phyloP scores from a whole-genome alignment of 192 early-diverging fungal species.

The Entomortierella lignicola region DNA sequence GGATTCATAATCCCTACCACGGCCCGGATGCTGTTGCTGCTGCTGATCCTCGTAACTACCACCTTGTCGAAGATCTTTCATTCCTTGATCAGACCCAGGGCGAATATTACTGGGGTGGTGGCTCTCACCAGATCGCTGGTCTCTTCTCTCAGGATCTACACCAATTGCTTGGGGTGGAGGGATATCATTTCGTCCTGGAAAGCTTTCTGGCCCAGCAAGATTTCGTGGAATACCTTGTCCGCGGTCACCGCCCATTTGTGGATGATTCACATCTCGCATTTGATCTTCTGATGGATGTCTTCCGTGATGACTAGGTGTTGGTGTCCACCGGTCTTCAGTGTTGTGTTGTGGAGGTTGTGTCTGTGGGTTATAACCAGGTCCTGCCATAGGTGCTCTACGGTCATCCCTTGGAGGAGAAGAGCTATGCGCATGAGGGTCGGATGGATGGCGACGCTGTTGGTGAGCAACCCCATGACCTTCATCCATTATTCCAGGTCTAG shows the following conservation, averaged over 20 bases:
- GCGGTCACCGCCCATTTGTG: slow-evolving; percentile 2
- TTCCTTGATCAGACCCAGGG: slow-evolving; percentile 2
- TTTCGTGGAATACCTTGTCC: not conserved
- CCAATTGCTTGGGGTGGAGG: not conserved
- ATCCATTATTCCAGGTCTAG: slow-evolving; percentile 22
- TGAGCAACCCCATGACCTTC: slow-evolving; percentile 11
- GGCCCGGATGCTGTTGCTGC: slow-evolving; percentile 3
- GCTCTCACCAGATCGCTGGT: slow-evolving; percentile 10
- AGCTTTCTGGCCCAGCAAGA: slow-evolving; percentile 9
- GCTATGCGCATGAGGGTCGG: slow-evolving; percentile 27
- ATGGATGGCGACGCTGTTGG: slow-evolving; percentile 15
- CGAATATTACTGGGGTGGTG: slow-evolving; percentile 5
- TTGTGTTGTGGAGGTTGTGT: slow-evolving; percentile 7
- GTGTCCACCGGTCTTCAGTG: slow-evolving; percentile 15
- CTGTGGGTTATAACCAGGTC: slow-evolving; percentile 4
- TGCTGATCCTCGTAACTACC: slow-evolving; percentile 21
- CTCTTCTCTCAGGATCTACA: not conserved
- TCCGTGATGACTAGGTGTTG: slow-evolving; percentile 19
- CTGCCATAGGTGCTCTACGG: slow-evolving; percentile 9
- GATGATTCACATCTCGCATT: slow-evolving; percentile 13
- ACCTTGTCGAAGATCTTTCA: slow-evolving; percentile 14
- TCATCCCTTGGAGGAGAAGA: slow-evolving; percentile 51
- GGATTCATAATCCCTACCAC: slow-evolving; percentile 1
- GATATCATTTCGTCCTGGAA: slow-evolving; percentile 7
- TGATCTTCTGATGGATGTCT: slow-evolving; percentile 39